A percentile compares a stretch with the other conserved stretches of the same genome.
Evolutionary conservation across 139 green algal genomes (phyloP).

Genomic region (Coelastrella sp.): DNA sequence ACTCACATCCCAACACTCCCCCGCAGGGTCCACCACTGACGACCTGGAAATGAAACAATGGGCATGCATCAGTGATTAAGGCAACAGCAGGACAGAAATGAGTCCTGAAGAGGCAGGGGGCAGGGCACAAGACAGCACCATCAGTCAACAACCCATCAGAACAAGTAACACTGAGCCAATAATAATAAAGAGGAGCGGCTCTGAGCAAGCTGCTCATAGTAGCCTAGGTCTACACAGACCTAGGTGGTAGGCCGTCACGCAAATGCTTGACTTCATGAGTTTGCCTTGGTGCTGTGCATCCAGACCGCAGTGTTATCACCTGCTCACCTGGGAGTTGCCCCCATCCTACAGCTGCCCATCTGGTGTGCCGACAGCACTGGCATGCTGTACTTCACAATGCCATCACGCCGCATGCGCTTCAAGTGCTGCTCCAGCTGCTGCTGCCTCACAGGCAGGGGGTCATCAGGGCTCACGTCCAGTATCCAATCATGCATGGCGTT

Average conservation of each 20-base stretch:
- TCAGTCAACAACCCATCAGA: not conserved
- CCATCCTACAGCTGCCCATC: slow-evolving; percentile 81
- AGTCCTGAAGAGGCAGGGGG: not conserved
- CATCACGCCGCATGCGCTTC: slow-evolving; percentile 1
- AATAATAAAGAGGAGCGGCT: too few relatives aligned
- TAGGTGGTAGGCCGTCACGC: too few relatives aligned
- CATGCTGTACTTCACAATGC: slow-evolving; percentile 48
- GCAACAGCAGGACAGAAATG: not conserved
- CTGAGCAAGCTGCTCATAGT: too few relatives aligned
- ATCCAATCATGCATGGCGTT: not conserved
- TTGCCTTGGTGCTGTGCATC: not conserved
- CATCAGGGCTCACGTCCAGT: not conserved
- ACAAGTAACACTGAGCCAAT: not conserved
- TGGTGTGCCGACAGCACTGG: slow-evolving; percentile 74
- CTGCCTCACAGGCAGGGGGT: not conserved
- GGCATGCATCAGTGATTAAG: not conserved
- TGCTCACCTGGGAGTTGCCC: slow-evolving; percentile 46
- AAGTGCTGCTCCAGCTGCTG: slow-evolving; percentile 59
- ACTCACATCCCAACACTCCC: slow-evolving; percentile 77
- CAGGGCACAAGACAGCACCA: too few relatives aligned
- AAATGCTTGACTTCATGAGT: too few relatives aligned
- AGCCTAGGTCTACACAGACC: too few relatives aligned
- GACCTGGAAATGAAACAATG: not conserved
- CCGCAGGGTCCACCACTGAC: slow-evolving; percentile 66
- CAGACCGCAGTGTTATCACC: not conserved